Evolutionary conservation across 768 basidiomycete genomes (phyloP), one percentile per base, ranked within the genome.

Genomic region (Heimioporus sp.): DNA sequence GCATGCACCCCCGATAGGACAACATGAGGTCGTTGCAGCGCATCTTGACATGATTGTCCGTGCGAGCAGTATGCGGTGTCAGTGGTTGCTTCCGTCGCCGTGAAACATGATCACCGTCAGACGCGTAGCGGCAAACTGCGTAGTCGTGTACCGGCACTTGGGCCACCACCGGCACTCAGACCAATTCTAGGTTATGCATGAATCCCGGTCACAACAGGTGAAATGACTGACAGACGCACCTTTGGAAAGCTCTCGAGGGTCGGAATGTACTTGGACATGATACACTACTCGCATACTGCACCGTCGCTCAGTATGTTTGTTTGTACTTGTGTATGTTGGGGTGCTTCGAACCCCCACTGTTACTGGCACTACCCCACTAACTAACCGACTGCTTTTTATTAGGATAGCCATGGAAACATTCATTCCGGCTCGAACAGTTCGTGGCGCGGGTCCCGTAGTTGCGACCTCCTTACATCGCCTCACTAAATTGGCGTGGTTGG

Each of bases 31-130:
- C 92, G 64, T 98, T 98, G 68, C 93, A 97, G 15, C 90, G 78
- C 82, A 92, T 85, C 62, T 82, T 81, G 43, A 82, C 70, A 63
- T 80, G 90, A 65, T 98, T 32, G 92, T 80, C 45, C 80, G 80
- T 0, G 90, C 95, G 24, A 97, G 74, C 2, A 94, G 96, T 64
- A 98, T 80, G 24, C 96, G 81, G 64, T 98, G 96, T 1, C 96
- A 95, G 36, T 84, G 76, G 58, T 92, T 92, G 13, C 90, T 90
- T 0, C 84, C 89, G 60, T 91, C 90, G 9, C 96, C 96, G 60
- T 98, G 95, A 50, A 97, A 92, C 84, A 98, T 90, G 46, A 98
- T 68, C 2, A 98, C 76, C 0, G 93, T 97, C 2, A 95, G 96
- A 15, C 93, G 76, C 40, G 65, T 67, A 0, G 73, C 64, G 13